phyloP scores from a whole-genome alignment of 78 protist species.

The Capsaspora owczarzaki region DNA sequence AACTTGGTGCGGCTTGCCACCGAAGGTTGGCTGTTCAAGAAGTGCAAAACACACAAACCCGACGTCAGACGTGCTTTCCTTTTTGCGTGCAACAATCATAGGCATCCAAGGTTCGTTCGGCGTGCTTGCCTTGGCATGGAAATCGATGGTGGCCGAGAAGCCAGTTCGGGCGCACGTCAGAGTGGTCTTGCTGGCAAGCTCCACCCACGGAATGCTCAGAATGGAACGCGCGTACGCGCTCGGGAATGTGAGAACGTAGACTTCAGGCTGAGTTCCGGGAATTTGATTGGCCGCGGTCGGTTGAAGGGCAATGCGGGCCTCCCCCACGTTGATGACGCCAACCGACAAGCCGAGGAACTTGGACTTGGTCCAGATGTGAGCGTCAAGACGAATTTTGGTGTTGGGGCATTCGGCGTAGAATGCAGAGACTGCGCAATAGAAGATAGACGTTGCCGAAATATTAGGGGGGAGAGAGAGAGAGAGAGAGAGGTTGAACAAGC shows the following conservation, averaged over 20 bases:
- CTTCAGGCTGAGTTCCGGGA: background rate
- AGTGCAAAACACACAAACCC: background rate
- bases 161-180: background rate
- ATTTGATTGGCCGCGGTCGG: no score
- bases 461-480: background rate
- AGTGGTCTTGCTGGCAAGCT: background rate
- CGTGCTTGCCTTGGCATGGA: background rate
- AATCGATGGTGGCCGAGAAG: background rate
- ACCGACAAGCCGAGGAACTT: conserved; percentile 5
- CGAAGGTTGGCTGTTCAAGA: background rate
- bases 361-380: conserved; percentile 17
- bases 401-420: background rate
- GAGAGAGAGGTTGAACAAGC: background rate
- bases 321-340: conserved; percentile 3
- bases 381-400: background rate
- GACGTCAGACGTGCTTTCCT: background rate
- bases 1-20: background rate
- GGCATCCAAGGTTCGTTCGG: background rate
- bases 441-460: background rate
- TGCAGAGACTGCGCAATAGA: background rate
- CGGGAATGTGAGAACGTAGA: background rate
- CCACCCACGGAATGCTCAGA: conserved; percentile 12
- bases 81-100: background rate
- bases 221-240: conserved; percentile 8
- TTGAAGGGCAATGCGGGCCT: background rate